Evolutionary conservation across 495 filamentous ascomycete species (phyloP), one percentile per base, ranked within the genome.

Genomic region (Aspergillus cristatus): DNA sequence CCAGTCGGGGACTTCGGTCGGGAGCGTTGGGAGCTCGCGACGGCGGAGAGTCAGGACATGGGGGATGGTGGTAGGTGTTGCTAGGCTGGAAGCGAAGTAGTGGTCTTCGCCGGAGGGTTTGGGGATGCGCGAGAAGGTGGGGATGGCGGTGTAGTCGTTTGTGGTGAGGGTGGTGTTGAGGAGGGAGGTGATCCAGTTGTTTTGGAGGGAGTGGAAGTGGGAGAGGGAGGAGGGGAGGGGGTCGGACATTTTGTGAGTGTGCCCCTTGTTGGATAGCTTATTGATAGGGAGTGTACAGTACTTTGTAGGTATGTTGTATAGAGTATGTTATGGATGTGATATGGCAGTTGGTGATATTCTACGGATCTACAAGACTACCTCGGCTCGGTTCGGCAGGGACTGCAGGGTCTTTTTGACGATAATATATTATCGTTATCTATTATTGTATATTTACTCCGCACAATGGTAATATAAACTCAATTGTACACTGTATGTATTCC

Each of bases 51-150:
- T 70, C 13, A 58, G 48, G 7, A 53, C 41, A 30, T 61, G 52
- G 7, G 66, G 64, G 45, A 68, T 65, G 15, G 66, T 70, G 12
- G 45, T 41, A 0, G 51, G 15, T 15, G 64, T 65, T 3, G 45
- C 51, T 13, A 68, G 43, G 1, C 63, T 67, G 4, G 39, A 35
- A 12, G 55, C 41, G 38, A 68, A 64, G 46, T 53, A 68, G 16
- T 54, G 57, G 34, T 70, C 63, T 49, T 68, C 65, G 32, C 61
- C 59, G 25, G 50, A 39, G 13, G 57, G 51, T 41, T 67, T 67
- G 38, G 50, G 37, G 7, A 50, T 46, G 12, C 64, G 57, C 1
- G 62, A 63, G 42, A 54, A 57, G 32, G 62, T 66, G 31, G 42
- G 38, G 37, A 65, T 59, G 13, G 62, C 42, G 18, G 41, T 49